Evolutionary conservation across 2,329 filamentous ascomycete genomes (phyloP).

Genomic region (Diatrype stigma): DNA sequence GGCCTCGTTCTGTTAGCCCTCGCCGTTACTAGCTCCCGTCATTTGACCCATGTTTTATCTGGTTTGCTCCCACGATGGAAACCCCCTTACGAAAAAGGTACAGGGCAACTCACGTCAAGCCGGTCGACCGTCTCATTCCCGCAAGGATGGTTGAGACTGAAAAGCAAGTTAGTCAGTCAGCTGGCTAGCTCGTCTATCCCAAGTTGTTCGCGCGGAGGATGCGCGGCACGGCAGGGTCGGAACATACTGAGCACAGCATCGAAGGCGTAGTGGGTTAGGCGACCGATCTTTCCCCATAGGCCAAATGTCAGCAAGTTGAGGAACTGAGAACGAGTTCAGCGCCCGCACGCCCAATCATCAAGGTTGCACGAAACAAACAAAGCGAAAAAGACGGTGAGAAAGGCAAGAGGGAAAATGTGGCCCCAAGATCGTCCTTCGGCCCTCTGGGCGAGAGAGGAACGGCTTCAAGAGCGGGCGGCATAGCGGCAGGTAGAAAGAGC

Average conservation of each 20-base stretch:
- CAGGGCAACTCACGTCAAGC: slow-evolving; percentile 97
- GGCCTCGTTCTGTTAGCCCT: slow-evolving; percentile 33
- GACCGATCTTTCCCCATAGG: slow-evolving; percentile 77
- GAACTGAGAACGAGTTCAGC: slow-evolving; percentile 43
- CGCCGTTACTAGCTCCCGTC: too few relatives aligned
- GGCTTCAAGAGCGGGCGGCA: too few relatives aligned
- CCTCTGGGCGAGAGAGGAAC: too few relatives aligned
- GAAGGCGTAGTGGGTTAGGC: slow-evolving; percentile 90
- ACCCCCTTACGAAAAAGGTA: too few relatives aligned
- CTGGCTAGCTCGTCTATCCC: too few relatives aligned
- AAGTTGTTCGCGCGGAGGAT: slow-evolving; percentile 12
- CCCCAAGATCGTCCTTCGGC: too few relatives aligned
- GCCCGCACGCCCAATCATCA: not conserved
- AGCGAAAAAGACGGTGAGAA: slow-evolving; percentile 6
- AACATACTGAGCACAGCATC: slow-evolving; percentile 85
- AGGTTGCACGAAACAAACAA: not conserved
- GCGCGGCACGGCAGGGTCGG: slow-evolving; percentile 4
- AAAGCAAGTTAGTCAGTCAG: slow-evolving; percentile 17
- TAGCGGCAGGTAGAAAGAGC: not conserved
- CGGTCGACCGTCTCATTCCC: slow-evolving; percentile 94
- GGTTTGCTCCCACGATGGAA: too few relatives aligned
- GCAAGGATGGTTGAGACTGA: slow-evolving; percentile 92
- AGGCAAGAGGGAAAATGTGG: too few relatives aligned
- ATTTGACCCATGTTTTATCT: too few relatives aligned
- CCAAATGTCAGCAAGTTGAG: slow-evolving; percentile 66